These are phyloP conservation scores for Ocimum tenuiflorum DNA, from an alignment of 257 asterid genomes.

Conservation along the genomic window DNA sequence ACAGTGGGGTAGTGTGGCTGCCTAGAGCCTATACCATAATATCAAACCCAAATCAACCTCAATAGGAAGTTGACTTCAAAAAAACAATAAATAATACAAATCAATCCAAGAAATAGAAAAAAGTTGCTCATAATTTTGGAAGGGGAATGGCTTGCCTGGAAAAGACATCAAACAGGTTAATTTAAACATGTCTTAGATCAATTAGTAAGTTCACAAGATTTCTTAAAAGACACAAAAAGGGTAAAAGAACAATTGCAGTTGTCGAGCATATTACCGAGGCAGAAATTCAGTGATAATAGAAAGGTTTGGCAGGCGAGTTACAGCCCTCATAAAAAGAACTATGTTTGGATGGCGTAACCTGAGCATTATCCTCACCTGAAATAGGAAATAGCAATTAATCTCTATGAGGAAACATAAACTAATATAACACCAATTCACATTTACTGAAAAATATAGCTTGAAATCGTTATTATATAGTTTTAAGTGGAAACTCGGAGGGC, in stretches of 20 bases:
- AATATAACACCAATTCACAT: not conserved
- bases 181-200: no score
- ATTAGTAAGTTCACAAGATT: no score
- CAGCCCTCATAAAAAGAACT: slow-evolving; percentile 98
- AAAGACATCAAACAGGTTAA: no score
- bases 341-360: slow-evolving; percentile 96
- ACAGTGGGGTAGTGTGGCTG: no score
- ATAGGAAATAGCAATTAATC: slow-evolving; percentile 16
- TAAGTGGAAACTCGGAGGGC: slow-evolving; percentile 1
- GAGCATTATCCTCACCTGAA: slow-evolving; percentile 95
- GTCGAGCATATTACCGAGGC: slow-evolving; percentile 60
- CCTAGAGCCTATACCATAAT: no score
- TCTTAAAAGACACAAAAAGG: no score
- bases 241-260: not conserved
- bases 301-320: slow-evolving; percentile 96
- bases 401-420: not conserved
- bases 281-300: slow-evolving; percentile 89
- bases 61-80: no score
- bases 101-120: no score
- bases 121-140: no score
- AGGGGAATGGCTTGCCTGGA: no score
- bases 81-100: no score
- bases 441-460: not conserved
- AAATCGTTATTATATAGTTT: not conserved
- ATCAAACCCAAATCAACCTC: no score